These are phyloP conservation scores for Sistotremastrum niveocremeum DNA, from an alignment of 768 basidiomycete genomes.

Conservation along the genomic window DNA sequence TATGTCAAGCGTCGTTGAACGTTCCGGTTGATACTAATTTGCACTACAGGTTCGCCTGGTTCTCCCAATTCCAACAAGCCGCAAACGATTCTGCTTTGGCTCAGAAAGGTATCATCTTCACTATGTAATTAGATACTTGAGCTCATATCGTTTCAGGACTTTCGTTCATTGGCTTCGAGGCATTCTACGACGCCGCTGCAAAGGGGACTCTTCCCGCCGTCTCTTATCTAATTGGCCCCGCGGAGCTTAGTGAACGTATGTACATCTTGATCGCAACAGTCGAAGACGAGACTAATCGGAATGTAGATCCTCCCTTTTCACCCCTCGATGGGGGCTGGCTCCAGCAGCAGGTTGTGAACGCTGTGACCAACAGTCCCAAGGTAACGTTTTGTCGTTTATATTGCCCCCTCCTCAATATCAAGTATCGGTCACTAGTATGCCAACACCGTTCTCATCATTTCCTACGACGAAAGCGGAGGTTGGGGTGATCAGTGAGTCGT, in stretches of 20 bases:
- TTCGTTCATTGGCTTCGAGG: slow-evolving; percentile 3
- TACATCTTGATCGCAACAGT: slow-evolving; percentile 3
- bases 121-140: too few species aligned
- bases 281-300: too few species aligned
- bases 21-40: not conserved
- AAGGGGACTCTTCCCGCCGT: slow-evolving; percentile 5
- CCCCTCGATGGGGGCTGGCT: slow-evolving; percentile 4
- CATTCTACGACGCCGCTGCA: slow-evolving; percentile 3
- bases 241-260: slow-evolving; percentile 8
- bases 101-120: not conserved
- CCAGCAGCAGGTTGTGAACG: slow-evolving; percentile 4
- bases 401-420: too few species aligned
- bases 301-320: not conserved
- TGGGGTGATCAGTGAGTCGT: slow-evolving; percentile 4
- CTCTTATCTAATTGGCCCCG: slow-evolving; percentile 4
- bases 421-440: not conserved
- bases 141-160: not conserved
- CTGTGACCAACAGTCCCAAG: slow-evolving; percentile 5
- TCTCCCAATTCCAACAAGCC: not conserved
- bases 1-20: not conserved
- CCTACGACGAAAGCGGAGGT: slow-evolving; percentile 9
- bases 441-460: slow-evolving; percentile 4
- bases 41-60: slow-evolving; percentile 2
- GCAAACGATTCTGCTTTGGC: not conserved
- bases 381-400: too few species aligned